Conservation (phyloP, 106 monocot species). For the Iris macrosiphon region DNA sequence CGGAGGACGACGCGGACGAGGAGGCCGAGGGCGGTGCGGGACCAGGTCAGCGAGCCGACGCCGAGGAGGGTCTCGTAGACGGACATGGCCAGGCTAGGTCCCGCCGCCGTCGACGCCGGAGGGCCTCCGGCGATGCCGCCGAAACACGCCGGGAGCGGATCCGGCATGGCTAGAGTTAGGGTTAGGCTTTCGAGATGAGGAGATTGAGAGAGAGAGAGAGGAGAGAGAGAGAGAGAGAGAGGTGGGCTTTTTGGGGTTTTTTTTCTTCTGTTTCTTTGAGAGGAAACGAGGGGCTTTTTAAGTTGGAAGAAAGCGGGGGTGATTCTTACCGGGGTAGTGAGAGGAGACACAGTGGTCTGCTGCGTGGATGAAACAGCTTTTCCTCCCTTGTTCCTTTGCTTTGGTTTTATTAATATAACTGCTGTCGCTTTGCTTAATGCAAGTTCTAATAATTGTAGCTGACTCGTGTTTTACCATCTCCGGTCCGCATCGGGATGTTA, state of each 20-base stretch:
- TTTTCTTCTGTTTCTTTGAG: not conserved
- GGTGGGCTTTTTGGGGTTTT: not conserved
- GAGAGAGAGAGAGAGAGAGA: not conserved
- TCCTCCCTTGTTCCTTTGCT: too few species aligned
- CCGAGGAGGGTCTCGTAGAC: conserved; percentile 74
- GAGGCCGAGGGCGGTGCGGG: conserved; percentile 62
- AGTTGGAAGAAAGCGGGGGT: too few species aligned
- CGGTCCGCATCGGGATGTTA: too few species aligned
- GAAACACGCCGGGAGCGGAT: conserved; percentile 41
- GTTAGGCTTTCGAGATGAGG: not conserved
- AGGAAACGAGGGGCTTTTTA: not conserved
- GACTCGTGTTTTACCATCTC: too few species aligned
- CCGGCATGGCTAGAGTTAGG: conserved; percentile 28
- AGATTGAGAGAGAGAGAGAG: not conserved
- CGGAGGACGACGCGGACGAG: conserved; percentile 41
- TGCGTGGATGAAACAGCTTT: too few species aligned
- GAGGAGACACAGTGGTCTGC: too few species aligned
- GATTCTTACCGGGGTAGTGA: too few species aligned
- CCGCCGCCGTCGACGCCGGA: conserved; percentile 17
- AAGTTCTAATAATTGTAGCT: too few species aligned
- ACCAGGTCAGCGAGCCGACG: conserved; percentile 62
- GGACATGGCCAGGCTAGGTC: conserved; percentile 52
- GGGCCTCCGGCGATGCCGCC: conserved; percentile 7
- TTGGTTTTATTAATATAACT: too few species aligned
- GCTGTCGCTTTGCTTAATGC: too few species aligned